Conservation (phyloP, 2,329 filamentous ascomycete species). For the Didymella lethalis region DNA sequence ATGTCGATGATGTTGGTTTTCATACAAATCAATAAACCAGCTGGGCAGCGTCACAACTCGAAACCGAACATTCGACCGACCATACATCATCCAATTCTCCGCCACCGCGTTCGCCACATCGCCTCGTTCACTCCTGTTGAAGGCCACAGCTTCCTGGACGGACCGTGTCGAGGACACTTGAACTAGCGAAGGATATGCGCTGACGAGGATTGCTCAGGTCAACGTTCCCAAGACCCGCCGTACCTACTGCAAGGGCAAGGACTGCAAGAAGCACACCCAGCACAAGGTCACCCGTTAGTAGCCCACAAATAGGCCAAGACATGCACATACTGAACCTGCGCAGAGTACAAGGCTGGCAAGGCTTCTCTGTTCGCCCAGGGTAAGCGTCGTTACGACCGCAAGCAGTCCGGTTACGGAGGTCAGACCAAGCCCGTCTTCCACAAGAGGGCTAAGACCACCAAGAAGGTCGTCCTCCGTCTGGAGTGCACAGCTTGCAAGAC, state of each 20-base stretch:
- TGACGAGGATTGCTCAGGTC: conserved; percentile 66
- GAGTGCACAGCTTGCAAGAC: conserved; percentile 94
- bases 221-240: conserved; percentile 98
- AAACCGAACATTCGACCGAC: background rate
- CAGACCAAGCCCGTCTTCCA: conserved; percentile 99
- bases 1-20: too few species aligned
- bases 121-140: conserved; percentile 27
- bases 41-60: background rate
- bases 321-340: conserved; percentile 37
- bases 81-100: background rate
- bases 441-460: conserved; percentile 99
- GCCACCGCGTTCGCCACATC: conserved; percentile 7
- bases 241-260: conserved; percentile 97
- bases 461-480: conserved; percentile 99
- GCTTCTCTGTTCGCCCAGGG: conserved; percentile 96
- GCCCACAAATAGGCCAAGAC: conserved; percentile 6
- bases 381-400: conserved; percentile 92
- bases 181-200: conserved; percentile 20
- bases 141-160: conserved; percentile 14
- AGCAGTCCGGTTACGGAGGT: conserved; percentile 99
- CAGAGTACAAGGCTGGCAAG: conserved; percentile 94
- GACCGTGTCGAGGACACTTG: conserved; percentile 17
- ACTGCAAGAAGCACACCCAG: conserved; percentile 70
- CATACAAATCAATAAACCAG: background rate
- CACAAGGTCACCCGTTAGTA: conserved; percentile 50